Base-by-base conservation (phyloP, 1,284 basidiomycete species). In the Ceratobasidium sp. region DNA sequence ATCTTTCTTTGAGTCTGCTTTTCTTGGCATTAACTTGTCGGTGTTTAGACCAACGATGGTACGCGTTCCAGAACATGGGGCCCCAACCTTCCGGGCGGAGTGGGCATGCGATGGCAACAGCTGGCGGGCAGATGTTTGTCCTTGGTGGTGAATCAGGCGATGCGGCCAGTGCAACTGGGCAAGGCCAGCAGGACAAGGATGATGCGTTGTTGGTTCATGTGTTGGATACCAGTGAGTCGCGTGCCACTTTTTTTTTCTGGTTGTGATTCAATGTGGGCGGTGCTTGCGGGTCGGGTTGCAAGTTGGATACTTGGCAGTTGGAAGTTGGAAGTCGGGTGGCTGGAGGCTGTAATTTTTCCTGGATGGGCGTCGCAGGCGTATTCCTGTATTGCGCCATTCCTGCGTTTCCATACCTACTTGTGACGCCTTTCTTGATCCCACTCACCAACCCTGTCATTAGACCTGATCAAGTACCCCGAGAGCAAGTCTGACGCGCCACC, bases 41-140 rank as follows among this genome's bases (percentile, higher is more conserved):
- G 27, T 30, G 27, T 23, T 35, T 81, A 93, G 90, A 91, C 84
- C 90, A 91, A 81, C 87, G 91, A 81, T 99, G 97, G 97, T 99
- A 97, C 87, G 99, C 97, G 95, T 99, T 99, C 87, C 96, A 98
- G 85, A 98, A 98, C 84, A 99, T 99, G 97, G 97, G 97, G 2
- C 96, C 96, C 14, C 90, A 95, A 7, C 97, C 97, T 1, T 92
- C 89, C 75, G 95, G 96, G 16, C 90, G 97, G 70, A 96, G 95
- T 18, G 97, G 97, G 3, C 97, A 99, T 85, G 94, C 96, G 27
- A 96, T 99, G 94, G 94, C 97, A 5, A 92, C 94, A 14, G 93
- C 93, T 83, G 94, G 95, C 70, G 90, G 93, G 71, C 92, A 82
- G 70, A 94, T 99, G 12, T 94, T 96, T 81, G 96, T 99, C 1